Evolutionary conservation across 805 yeast species (phyloP).

Genomic region (Cyberlindnera veronae): DNA sequence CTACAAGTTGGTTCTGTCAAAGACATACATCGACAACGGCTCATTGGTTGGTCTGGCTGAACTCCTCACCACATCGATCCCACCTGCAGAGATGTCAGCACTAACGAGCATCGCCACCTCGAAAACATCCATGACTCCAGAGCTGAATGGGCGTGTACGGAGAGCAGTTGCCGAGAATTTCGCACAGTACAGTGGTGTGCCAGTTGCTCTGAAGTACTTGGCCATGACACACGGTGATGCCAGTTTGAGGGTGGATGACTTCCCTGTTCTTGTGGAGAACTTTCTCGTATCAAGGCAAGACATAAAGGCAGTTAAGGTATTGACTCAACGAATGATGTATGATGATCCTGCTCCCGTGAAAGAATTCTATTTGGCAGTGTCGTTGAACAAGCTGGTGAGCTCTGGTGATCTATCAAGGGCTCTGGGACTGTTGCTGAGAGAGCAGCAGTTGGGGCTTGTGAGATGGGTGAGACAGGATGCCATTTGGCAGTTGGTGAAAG

Average conservation of each 20-base stretch:
- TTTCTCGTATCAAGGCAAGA: conserved; percentile 8
- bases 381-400: conserved; percentile 10
- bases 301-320: conserved; percentile 4
- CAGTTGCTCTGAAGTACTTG: conserved; percentile 10
- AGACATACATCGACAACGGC: conserved; percentile 16
- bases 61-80: conserved; percentile 4
- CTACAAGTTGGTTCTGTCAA: conserved; percentile 7
- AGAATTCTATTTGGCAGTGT: conserved; percentile 16
- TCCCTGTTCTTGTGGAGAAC: conserved; percentile 14
- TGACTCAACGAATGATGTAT: conserved; percentile 4
- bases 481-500: conserved; percentile 11
- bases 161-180: conserved; percentile 11
- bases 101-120: conserved; percentile 4
- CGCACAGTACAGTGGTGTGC: conserved; percentile 11
- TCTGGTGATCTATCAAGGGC: conserved; percentile 5
- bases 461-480: conserved; percentile 10
- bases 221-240: conserved; percentile 2
- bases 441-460: conserved; percentile 1
- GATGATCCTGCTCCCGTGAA: conserved; percentile 8
- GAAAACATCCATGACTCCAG: conserved; percentile 6
- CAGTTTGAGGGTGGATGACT: conserved; percentile 13
- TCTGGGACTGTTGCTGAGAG: conserved; percentile 2
- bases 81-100: conserved; percentile 11
- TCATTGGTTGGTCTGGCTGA: conserved; percentile 16
- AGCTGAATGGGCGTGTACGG: conserved; percentile 5